phyloP scores from a whole-genome alignment of 768 basidiomycete genomes.

The Pulveroboletus ravenelii region DNA sequence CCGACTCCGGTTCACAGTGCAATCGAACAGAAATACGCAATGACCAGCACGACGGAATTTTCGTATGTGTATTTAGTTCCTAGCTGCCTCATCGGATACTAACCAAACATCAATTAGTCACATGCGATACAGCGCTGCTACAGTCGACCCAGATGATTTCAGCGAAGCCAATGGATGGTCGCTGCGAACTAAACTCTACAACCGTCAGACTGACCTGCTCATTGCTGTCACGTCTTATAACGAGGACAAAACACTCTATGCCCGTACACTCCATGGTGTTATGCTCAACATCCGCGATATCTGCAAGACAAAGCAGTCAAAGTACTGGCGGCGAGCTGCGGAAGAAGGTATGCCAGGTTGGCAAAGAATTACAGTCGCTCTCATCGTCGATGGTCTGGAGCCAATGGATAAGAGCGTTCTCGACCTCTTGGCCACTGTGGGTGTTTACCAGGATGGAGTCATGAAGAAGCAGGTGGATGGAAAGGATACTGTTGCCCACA shows the following conservation, averaged over 20 bases:
- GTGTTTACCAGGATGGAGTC: constrained; percentile 91
- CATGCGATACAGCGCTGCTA: constrained; percentile 93
- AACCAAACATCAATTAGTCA: constrained; percentile 39
- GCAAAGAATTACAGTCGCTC: constrained; percentile 87
- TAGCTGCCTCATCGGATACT: background rate
- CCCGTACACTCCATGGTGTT: constrained; percentile 88
- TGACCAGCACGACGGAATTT: constrained; percentile 79
- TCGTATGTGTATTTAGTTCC: constrained; percentile 51
- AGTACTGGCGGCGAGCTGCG: constrained; percentile 80
- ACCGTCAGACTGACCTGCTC: constrained; percentile 86
- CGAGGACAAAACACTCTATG: constrained; percentile 88
- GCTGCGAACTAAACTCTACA: constrained; percentile 78
- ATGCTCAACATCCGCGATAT: constrained; percentile 99
- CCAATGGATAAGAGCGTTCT: constrained; percentile 94
- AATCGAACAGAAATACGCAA: constrained; percentile 74
- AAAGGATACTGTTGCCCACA: constrained; percentile 87
- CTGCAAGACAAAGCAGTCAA: constrained; percentile 91
- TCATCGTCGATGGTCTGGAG: constrained; percentile 90
- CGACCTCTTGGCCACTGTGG: constrained; percentile 83
- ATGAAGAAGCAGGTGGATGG: constrained; percentile 91
- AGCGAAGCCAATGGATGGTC: constrained; percentile 75
- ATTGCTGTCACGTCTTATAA: constrained; percentile 95
- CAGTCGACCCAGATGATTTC: constrained; percentile 89
- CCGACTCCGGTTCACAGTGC: constrained; percentile 81
- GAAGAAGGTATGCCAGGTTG: constrained; percentile 84